Evolutionary conservation across 169 alveolate genomes (phyloP), one percentile per base, ranked within the genome.

Genomic region (Plasmodium vinckei): DNA sequence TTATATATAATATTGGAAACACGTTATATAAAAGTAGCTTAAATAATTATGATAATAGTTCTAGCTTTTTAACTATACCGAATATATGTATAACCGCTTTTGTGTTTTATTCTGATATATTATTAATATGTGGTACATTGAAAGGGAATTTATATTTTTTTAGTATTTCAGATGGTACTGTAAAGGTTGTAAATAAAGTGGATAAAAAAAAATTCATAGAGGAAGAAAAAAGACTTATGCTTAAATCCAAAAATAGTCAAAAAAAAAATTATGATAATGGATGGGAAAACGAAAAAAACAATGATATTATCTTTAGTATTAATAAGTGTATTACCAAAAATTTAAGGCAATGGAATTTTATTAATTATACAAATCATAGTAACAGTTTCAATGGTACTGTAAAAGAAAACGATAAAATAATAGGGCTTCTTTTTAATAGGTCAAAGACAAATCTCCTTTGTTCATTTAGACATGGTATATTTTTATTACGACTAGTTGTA

Each of bases 81-180:
- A 54, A 27, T 46, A 56, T 65, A 12, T 12, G 54, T 57, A 51
- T 77, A 17, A 63, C 73, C 6, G 9, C 88, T 25, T 77, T 77
- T 63, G 25, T 77, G 23, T 77, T 77, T 53, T 68, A 49, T 46
- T 77, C 88, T 39, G 64, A 69, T 27, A 56, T 39, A n/a, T 10
- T 77, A 9, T 33, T 77, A 47, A 77, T 77, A 25, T 77, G 88
- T 23, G 88, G 88, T 2, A 63, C 88, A 5, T 21, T 25, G 15
- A 63, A 56, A 39, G 88, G 88, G 2, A 39, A 46, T 64, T 51
- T 77, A 59, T 64, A 51, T 68, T 77, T 77, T 56, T 63, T 77
- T 15, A 21, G 49, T 15, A 42, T 77, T 63, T 77, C 70, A 21
- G 21, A 77, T 21, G 71, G 19, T 17, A 44, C 44, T 10, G 69